These are phyloP conservation scores for Solanum gandarillasii DNA, from an alignment of 257 asterid species.

Conservation along the genomic window DNA sequence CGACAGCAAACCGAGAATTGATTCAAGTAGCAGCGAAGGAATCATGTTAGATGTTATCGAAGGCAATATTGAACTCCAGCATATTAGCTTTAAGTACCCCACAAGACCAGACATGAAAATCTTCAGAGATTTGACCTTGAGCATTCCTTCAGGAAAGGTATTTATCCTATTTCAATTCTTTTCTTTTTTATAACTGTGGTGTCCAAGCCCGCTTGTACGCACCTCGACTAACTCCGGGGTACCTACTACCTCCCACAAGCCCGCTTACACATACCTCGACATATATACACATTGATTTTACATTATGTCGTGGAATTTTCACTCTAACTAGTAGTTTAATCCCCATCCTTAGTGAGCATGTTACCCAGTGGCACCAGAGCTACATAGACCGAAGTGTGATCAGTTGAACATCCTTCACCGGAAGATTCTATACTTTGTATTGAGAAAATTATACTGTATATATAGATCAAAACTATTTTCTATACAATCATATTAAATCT, in stretches of 20 bases:
- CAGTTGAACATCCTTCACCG: neutral
- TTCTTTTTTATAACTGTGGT: neutral
- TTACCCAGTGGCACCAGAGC: neutral
- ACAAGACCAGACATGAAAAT: slow-evolving; percentile 50
- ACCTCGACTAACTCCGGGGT: neutral
- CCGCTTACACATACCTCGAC: neutral
- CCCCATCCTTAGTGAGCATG: neutral
- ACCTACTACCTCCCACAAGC: neutral
- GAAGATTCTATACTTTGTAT: neutral
- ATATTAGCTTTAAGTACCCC: slow-evolving; percentile 54
- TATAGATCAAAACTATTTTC: neutral
- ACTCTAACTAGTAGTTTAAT: neutral
- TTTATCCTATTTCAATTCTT: neutral
- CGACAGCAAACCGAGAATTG: slow-evolving; percentile 36
- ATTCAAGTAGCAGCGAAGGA: slow-evolving; percentile 34
- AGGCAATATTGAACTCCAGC: slow-evolving; percentile 47
- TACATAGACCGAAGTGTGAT: neutral
- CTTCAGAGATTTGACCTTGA: slow-evolving; percentile 43
- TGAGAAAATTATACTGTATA: no score
- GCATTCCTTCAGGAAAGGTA: slow-evolving; percentile 45
- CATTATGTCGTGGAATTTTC: neutral
- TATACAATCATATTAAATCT: neutral
- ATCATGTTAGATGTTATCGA: slow-evolving; percentile 17
- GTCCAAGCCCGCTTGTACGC: neutral
- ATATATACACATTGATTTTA: neutral